Evolutionary conservation across 2,329 filamentous ascomycete genomes (phyloP).

Genomic region (Ilyonectria robusta): DNA sequence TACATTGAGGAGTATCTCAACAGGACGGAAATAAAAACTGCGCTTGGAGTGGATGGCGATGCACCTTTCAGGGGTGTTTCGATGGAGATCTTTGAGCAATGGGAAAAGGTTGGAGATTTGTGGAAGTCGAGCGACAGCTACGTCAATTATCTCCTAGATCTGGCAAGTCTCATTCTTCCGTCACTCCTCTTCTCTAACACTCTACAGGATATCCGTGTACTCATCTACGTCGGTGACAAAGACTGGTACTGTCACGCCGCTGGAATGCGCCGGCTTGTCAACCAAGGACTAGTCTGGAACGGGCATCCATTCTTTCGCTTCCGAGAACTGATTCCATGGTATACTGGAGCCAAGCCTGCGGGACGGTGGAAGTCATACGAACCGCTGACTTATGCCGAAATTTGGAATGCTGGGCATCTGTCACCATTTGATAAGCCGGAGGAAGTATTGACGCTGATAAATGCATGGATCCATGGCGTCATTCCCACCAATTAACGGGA

Average conservation of each 20-base stretch:
- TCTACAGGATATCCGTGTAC: slow-evolving; percentile 4
- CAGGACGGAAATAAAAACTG: not conserved
- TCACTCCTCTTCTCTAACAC: no score
- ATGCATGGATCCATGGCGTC: slow-evolving; percentile 16
- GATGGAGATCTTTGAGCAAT: not conserved
- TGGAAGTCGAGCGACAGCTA: not conserved
- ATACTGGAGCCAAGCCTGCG: not conserved
- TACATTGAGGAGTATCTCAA: not conserved
- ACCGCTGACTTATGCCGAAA: slow-evolving; percentile 22
- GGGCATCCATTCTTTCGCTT: slow-evolving; percentile 4
- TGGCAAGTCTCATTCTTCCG: no score
- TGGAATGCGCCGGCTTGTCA: slow-evolving; percentile 13
- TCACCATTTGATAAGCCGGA: slow-evolving; percentile 16
- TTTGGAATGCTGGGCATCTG: slow-evolving; percentile 10
- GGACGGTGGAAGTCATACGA: slow-evolving; percentile 20
- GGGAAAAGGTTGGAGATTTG: not conserved
- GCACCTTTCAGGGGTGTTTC: not conserved
- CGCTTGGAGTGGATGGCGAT: not conserved
- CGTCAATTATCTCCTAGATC: no score
- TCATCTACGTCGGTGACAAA: slow-evolving; percentile 24
- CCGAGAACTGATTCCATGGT: slow-evolving; percentile 2
- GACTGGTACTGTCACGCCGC: slow-evolving; percentile 5
- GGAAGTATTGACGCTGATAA: slow-evolving; percentile 15
- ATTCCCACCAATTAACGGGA: no score
- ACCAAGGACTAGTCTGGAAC: not conserved